phyloP scores from a whole-genome alignment of 2,329 filamentous ascomycete species.

The Neopestalotiopsis rosae region DNA sequence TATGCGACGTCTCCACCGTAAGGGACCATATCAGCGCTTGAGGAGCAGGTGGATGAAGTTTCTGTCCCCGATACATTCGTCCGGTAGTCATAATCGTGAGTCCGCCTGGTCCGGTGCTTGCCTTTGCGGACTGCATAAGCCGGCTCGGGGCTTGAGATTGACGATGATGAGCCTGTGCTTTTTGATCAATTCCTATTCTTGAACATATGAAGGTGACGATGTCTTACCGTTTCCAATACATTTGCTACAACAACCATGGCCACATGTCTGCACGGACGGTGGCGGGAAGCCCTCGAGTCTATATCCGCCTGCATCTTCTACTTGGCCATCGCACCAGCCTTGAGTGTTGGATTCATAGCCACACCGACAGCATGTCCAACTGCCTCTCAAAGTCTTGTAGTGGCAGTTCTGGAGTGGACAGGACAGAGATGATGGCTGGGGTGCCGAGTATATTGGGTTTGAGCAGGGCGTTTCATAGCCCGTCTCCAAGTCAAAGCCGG shows the following conservation, averaged over 20 bases:
- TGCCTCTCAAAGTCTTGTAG: constrained; percentile 53
- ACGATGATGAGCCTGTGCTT: constrained; percentile 36
- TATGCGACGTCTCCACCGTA: constrained; percentile 28
- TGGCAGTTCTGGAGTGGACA: constrained; percentile 59
- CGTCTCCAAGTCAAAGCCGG: constrained; percentile 53
- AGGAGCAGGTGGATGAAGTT: constrained; percentile 17
- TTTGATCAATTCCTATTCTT: constrained; percentile 19
- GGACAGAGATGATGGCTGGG: constrained; percentile 47
- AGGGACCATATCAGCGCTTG: constrained; percentile 26
- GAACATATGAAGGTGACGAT: not conserved
- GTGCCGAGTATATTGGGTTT: constrained; percentile 52
- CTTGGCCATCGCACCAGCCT: constrained; percentile 56
- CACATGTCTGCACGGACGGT: constrained; percentile 45
- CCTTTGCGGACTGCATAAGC: constrained; percentile 42
- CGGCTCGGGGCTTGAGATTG: constrained; percentile 40
- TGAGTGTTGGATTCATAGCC: constrained; percentile 54
- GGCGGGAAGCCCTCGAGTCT: constrained; percentile 35
- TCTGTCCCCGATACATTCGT: not conserved
- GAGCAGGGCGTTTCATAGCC: constrained; percentile 55
- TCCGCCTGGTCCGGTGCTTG: constrained; percentile 36
- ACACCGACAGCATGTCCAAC: constrained; percentile 61
- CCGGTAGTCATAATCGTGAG: constrained; percentile 28
- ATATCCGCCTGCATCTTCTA: constrained; percentile 22
- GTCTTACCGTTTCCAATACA: constrained; percentile 48
- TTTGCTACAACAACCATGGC: constrained; percentile 57